Percentiles rank a stretch among this genome's conserved stretches.
phyloP scores from a whole-genome alignment of 352 stramenopile genomes.

The Globisporangium parvum region DNA sequence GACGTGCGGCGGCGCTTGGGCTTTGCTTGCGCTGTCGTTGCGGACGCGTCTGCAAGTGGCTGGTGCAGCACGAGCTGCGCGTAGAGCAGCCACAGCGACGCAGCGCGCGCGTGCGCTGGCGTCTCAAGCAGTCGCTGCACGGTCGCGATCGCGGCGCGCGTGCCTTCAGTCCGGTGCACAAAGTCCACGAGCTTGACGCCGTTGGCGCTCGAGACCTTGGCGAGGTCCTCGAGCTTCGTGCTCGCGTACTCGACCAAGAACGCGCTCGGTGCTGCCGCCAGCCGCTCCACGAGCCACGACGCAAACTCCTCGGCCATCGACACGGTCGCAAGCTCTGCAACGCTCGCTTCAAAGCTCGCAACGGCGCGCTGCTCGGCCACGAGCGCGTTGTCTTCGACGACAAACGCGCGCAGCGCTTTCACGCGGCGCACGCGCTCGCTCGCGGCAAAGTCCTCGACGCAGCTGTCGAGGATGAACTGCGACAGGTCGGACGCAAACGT shows the following conservation, averaged over 20 bases:
- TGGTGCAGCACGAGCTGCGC: slow-evolving; percentile 65
- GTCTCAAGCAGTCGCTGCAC: slow-evolving; percentile 37
- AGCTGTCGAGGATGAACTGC: slow-evolving; percentile 63
- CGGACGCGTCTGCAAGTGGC: slow-evolving; percentile 13
- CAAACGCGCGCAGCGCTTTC: slow-evolving; percentile 48
- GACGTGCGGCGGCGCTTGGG: slow-evolving; percentile 54
- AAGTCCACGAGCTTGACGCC: slow-evolving; percentile 62
- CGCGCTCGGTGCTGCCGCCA: slow-evolving; percentile 33
- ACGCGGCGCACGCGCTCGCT: slow-evolving; percentile 52
- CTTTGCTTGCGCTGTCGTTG: slow-evolving; percentile 8
- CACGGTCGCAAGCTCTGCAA: slow-evolving; percentile 31
- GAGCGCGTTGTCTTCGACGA: slow-evolving; percentile 21
- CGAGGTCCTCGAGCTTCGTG: slow-evolving; percentile 50
- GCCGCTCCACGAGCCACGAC: slow-evolving; percentile 53
- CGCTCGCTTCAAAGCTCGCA: slow-evolving; percentile 53
- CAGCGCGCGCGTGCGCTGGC: slow-evolving; percentile 24
- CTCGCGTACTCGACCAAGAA: slow-evolving; percentile 51
- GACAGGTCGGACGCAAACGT: slow-evolving; percentile 57
- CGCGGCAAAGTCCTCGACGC: slow-evolving; percentile 44
- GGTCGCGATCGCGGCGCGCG: slow-evolving; percentile 32
- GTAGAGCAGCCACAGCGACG: slow-evolving; percentile 61
- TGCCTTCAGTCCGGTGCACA: slow-evolving; percentile 60
- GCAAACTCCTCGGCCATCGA: slow-evolving; percentile 61
- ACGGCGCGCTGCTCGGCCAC: slow-evolving; percentile 44
- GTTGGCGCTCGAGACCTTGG: slow-evolving; percentile 18